Evolutionary conservation across 805 yeast species (phyloP).

Genomic region (Sporopachydermia quercuum): DNA sequence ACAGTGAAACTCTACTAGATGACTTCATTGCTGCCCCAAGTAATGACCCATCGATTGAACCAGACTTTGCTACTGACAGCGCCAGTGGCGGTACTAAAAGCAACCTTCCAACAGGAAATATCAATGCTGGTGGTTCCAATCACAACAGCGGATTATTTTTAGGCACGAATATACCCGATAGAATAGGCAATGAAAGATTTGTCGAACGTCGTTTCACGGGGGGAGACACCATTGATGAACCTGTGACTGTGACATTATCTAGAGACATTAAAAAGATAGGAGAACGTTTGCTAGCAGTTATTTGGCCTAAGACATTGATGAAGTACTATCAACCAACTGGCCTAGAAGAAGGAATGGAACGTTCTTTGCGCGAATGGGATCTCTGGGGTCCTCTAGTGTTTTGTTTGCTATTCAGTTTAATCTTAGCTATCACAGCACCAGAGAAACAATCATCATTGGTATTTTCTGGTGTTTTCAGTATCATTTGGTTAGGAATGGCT

Average conservation of each 20-base stretch:
- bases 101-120: background rate
- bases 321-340: constrained; percentile 6
- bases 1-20: background rate
- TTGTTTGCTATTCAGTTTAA: constrained; percentile 38
- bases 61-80: too few relatives aligned
- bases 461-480: constrained; percentile 48
- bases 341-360: constrained; percentile 12
- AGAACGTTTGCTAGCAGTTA: constrained; percentile 24
- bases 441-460: constrained; percentile 32
- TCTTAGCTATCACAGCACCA: constrained; percentile 28
- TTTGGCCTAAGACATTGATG: constrained; percentile 23
- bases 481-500: constrained; percentile 48
- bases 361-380: constrained; percentile 35
- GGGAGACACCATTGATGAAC: constrained; percentile 62
- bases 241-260: constrained; percentile 39
- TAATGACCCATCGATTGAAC: background rate
- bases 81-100: background rate
- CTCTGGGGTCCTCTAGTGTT: constrained; percentile 62
- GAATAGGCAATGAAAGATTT: constrained; percentile 16
- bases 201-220: constrained; percentile 44
- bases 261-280: constrained; percentile 33
- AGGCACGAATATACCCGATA: constrained; percentile 1
- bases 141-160: background rate
- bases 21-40: background rate
- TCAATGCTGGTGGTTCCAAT: background rate